A percentile compares a stretch with the other conserved stretches of the same genome.
phyloP scores from a whole-genome alignment of 2,329 filamentous ascomycete species.

The Xylariaceae sp. region DNA sequence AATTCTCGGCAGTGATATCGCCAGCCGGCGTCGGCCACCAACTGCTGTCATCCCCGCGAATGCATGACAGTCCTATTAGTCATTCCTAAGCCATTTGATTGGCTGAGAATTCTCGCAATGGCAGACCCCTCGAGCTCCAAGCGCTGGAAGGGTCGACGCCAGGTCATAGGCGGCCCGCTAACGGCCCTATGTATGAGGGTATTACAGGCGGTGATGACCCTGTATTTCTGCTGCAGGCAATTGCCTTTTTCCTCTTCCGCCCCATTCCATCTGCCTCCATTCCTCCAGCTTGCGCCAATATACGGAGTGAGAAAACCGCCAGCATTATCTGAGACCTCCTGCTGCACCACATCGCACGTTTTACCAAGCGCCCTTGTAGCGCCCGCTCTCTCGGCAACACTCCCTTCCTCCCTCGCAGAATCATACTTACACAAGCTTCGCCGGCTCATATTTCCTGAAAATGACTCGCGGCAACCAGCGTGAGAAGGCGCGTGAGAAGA shows the following conservation, averaged over 20 bases:
- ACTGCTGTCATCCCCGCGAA: background rate
- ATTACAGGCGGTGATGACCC: background rate
- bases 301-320: background rate
- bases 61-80: background rate
- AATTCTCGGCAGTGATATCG: background rate
- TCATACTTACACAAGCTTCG: background rate
- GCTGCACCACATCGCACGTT: conserved; percentile 24
- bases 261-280: conserved; percentile 10
- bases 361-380: conserved; percentile 28
- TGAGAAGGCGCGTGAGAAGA: conserved; percentile 87
- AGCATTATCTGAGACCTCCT: conserved; percentile 4
- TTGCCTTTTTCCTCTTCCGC: conserved; percentile 14
- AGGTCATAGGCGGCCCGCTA: background rate
- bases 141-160: background rate
- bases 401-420: background rate
- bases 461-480: conserved; percentile 98
- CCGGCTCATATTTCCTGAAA: conserved; percentile 14
- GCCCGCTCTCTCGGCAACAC: conserved; percentile 9
- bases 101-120: background rate
- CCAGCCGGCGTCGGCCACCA: background rate
- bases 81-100: background rate
- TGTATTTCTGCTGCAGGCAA: conserved; percentile 13
- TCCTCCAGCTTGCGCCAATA: conserved; percentile 1
- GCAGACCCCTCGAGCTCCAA: background rate
- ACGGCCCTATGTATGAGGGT: background rate